Evolutionary conservation across 306 rosid species (phyloP).

Genomic region (Luffa acutangula): DNA sequence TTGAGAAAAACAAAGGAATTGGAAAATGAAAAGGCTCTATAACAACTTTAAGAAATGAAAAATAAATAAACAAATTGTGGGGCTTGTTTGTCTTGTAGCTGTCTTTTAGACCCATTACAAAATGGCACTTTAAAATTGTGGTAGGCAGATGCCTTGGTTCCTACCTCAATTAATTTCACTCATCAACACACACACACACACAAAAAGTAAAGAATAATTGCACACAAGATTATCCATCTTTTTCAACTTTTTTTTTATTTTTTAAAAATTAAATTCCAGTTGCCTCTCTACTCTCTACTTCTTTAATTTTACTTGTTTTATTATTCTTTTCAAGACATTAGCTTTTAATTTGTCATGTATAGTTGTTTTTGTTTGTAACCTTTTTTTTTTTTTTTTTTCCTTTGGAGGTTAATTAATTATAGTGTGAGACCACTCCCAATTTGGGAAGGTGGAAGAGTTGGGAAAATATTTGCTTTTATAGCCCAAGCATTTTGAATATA

Average conservation of each 20-base stretch:
- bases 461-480: neutral
- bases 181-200: neutral
- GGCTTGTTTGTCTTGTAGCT: conserved; percentile 6
- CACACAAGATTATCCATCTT: conserved; percentile 4
- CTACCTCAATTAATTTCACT: neutral
- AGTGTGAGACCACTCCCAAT: neutral
- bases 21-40: neutral
- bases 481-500: neutral
- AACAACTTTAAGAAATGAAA: neutral
- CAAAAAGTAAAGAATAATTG: neutral
- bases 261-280: neutral
- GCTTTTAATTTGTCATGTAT: neutral
- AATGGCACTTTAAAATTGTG: conserved; percentile 5
- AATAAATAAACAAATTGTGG: neutral
- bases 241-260: neutral
- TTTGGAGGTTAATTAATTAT: no score
- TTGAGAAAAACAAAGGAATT: neutral
- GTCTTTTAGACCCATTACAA: conserved; percentile 13
- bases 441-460: neutral
- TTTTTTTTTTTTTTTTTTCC: neutral
- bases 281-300: neutral
- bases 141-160: conserved; percentile 6
- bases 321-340: neutral
- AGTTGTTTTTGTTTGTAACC: neutral
- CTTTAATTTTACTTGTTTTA: neutral